phyloP scores from a whole-genome alignment of 768 basidiomycete genomes.

The Podaxis sp. region DNA sequence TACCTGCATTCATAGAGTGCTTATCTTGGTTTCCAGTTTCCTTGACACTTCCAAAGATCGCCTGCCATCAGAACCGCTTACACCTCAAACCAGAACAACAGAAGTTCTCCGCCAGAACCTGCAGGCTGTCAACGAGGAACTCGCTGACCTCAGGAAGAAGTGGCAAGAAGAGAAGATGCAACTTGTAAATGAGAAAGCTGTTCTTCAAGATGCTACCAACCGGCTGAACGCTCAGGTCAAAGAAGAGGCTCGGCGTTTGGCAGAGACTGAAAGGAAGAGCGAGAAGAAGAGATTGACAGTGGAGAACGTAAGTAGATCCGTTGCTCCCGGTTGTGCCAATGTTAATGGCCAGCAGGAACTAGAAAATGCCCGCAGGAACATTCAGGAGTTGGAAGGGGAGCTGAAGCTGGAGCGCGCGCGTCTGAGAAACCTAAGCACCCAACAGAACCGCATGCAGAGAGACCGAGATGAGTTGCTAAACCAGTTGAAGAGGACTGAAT shows the following conservation, averaged over 20 bases:
- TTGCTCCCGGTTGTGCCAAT: not conserved
- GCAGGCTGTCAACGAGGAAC: slow-evolving; percentile 55
- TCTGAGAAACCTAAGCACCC: slow-evolving; percentile 55
- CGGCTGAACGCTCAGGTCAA: slow-evolving; percentile 63
- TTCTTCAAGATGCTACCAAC: slow-evolving; percentile 66
- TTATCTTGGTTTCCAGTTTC: slow-evolving; percentile 34
- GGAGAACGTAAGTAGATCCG: slow-evolving; percentile 44
- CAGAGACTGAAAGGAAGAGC: slow-evolving; percentile 46
- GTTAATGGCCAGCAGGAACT: slow-evolving; percentile 49
- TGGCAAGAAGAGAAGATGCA: slow-evolving; percentile 67
- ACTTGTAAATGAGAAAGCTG: slow-evolving; percentile 65
- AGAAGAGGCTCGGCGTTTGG: slow-evolving; percentile 49
- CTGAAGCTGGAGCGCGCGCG: slow-evolving; percentile 68
- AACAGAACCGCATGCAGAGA: slow-evolving; percentile 58
- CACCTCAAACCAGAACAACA: slow-evolving; percentile 62
- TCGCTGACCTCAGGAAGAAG: slow-evolving; percentile 58
- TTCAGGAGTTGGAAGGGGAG: slow-evolving; percentile 67
- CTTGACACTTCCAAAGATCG: slow-evolving; percentile 44
- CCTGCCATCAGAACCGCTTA: slow-evolving; percentile 56
- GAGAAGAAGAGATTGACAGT: slow-evolving; percentile 46
- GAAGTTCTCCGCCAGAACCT: slow-evolving; percentile 61
- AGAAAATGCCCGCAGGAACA: slow-evolving; percentile 57
- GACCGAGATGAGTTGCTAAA: slow-evolving; percentile 61
- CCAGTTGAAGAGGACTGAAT: slow-evolving; percentile 68
- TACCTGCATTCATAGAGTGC: not conserved